Conservation (phyloP, 176 grass and related monocot species). For the Eragrostis curvula region DNA sequence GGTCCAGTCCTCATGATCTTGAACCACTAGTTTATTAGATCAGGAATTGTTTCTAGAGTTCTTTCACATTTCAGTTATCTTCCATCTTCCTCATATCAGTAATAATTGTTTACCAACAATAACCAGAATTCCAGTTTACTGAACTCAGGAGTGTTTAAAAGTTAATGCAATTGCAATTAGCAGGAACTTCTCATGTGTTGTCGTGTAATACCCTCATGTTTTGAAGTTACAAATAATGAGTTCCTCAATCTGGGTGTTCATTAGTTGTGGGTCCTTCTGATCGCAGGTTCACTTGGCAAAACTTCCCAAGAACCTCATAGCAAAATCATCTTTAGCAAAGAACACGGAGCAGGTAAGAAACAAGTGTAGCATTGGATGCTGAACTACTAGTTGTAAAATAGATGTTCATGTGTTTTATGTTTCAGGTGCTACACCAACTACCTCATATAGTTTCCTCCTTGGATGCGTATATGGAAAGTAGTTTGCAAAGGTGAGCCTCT, state of each 20-base stretch:
- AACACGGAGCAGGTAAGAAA: constrained; percentile 78
- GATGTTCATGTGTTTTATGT: not conserved
- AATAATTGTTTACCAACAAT: constrained; percentile 1
- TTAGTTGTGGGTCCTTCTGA: constrained; percentile 6
- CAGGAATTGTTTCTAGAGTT: not conserved
- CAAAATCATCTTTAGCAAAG: constrained; percentile 71
- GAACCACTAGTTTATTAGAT: not conserved
- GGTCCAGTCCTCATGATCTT: not conserved
- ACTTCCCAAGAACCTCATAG: constrained; percentile 84
- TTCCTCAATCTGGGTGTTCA: not conserved
- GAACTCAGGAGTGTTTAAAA: constrained; percentile 3
- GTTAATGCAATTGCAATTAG: not conserved
- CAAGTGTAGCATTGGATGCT: not conserved
- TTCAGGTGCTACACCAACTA: constrained; percentile 67
- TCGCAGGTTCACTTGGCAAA: constrained; percentile 68
- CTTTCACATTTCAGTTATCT: not conserved
- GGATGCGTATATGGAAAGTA: constrained; percentile 87
- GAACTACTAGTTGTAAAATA: not conserved
- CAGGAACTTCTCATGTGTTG: not conserved
- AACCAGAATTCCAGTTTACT: not conserved
- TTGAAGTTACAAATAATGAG: not conserved
- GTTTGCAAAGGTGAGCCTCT: constrained; percentile 74
- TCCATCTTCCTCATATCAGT: not conserved
- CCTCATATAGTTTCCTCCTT: constrained; percentile 85
- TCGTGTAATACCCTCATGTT: not conserved